These are phyloP conservation scores for Zymoseptoria passerinii DNA, from an alignment of 2,329 filamentous ascomycete genomes.

Conservation along the genomic window DNA sequence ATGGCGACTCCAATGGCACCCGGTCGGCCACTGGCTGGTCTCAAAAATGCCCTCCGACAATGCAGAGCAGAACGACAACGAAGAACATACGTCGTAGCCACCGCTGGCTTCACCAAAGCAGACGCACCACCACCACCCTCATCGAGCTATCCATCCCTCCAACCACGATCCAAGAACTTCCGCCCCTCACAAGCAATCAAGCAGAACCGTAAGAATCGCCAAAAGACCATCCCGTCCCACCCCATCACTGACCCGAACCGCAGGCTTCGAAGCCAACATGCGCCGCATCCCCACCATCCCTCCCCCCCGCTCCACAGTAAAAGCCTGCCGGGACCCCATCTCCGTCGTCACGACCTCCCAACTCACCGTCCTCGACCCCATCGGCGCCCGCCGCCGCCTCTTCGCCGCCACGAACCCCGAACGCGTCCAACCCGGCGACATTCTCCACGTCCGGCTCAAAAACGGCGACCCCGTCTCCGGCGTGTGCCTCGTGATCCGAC, in stretches of 20 bases:
- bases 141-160: slow-evolving; percentile 45
- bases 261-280: slow-evolving; percentile 26
- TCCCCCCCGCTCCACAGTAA: slow-evolving; percentile 47
- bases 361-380: slow-evolving; percentile 70
- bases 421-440: slow-evolving; percentile 74
- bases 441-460: slow-evolving; percentile 79
- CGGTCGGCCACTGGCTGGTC: slow-evolving; percentile 60
- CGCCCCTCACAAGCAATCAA: slow-evolving; percentile 26
- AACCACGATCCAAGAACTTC: slow-evolving; percentile 24
- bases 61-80: slow-evolving; percentile 35
- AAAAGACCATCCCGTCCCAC: not conserved
- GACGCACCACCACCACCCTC: slow-evolving; percentile 21
- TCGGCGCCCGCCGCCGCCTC: slow-evolving; percentile 69
- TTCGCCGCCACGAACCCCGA: slow-evolving; percentile 73
- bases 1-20: slow-evolving; percentile 53
- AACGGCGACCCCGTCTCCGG: slow-evolving; percentile 85
- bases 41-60: slow-evolving; percentile 57
- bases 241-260: not conserved
- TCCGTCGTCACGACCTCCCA: slow-evolving; percentile 58
- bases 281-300: slow-evolving; percentile 32
- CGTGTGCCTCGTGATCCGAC: slow-evolving; percentile 76
- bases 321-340: slow-evolving; percentile 59
- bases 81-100: slow-evolving; percentile 36
- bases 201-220: slow-evolving; percentile 25
- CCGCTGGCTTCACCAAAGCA: slow-evolving; percentile 1